Percentiles rank a stretch among this genome's conserved stretches.
These are phyloP conservation scores for Xylariales sp. DNA, from an alignment of 2,329 filamentous ascomycete species.

Conservation along the genomic window DNA sequence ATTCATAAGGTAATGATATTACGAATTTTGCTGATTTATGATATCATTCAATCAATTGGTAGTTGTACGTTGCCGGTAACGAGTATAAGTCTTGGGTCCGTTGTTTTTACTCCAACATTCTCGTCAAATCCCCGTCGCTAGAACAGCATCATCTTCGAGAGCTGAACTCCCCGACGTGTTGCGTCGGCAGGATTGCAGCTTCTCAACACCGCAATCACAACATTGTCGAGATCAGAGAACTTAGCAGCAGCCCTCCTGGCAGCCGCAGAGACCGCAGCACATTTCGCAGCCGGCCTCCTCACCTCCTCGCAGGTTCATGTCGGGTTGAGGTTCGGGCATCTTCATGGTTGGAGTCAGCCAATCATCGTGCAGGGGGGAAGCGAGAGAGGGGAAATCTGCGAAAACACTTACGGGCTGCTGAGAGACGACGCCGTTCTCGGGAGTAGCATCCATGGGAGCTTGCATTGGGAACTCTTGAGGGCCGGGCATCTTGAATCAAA, in stretches of 20 bases:
- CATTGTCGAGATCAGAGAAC: too few species aligned
- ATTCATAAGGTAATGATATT: background rate
- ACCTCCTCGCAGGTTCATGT: slow-evolving; percentile 39
- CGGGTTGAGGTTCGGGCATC: slow-evolving; percentile 35
- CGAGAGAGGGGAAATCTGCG: background rate
- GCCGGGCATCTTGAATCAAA: slow-evolving; percentile 33
- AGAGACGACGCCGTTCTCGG: slow-evolving; percentile 31
- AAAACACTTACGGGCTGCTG: slow-evolving; percentile 36
- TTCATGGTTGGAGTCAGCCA: slow-evolving; percentile 14
- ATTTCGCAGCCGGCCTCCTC: slow-evolving; percentile 42
- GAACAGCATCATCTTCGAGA: background rate
- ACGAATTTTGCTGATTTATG: too few species aligned
- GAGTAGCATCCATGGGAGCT: slow-evolving; percentile 36
- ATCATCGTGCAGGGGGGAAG: background rate
- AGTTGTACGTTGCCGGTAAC: too few species aligned
- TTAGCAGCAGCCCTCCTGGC: slow-evolving; percentile 40
- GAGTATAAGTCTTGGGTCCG: too few species aligned
- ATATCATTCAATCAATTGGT: slow-evolving; percentile 7
- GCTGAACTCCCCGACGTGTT: background rate
- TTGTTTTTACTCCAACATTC: background rate
- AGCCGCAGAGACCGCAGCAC: slow-evolving; percentile 41
- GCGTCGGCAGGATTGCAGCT: too few species aligned
- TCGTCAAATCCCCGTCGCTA: background rate
- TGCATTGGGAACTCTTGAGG: slow-evolving; percentile 37
- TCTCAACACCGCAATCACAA: too few species aligned